Evolutionary conservation across 164 flowering plant species (phyloP).

Genomic region (Litsea cubeba): DNA sequence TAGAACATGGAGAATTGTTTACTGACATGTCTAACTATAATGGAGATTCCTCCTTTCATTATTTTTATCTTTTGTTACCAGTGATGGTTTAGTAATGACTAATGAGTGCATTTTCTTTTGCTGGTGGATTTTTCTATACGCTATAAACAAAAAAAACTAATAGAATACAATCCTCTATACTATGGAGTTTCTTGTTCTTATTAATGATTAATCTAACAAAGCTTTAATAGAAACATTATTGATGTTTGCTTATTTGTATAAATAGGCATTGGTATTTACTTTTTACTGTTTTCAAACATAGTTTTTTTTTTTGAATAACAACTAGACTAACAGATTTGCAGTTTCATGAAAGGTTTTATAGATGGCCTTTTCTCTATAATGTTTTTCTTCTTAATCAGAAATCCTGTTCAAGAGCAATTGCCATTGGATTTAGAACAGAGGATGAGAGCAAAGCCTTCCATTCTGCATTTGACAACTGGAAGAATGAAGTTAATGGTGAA

Average conservation of each 20-base stretch:
- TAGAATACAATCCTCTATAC: too few relatives aligned
- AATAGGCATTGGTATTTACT: neutral
- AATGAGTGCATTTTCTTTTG: too few relatives aligned
- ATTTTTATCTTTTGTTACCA: too few relatives aligned
- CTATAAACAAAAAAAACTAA: too few relatives aligned
- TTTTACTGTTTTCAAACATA: neutral
- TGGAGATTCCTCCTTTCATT: too few relatives aligned
- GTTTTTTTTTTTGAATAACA: neutral
- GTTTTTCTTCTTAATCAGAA: slow-evolving; percentile 43
- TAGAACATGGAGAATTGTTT: too few relatives aligned
- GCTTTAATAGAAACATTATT: neutral
- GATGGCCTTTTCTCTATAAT: neutral
- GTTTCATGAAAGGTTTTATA: neutral
- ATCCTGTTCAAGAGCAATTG: slow-evolving; percentile 57
- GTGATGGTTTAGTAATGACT: too few relatives aligned
- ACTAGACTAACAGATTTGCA: neutral
- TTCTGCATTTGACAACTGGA: slow-evolving; percentile 72
- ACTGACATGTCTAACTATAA: too few relatives aligned
- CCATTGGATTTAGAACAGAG: slow-evolving; percentile 63
- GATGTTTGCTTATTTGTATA: neutral
- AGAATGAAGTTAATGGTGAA: slow-evolving; percentile 40
- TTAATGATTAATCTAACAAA: neutral
- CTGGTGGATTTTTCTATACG: too few relatives aligned
- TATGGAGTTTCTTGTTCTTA: too few relatives aligned
- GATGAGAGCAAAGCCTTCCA: slow-evolving; percentile 73